Conservation (phyloP, 768 basidiomycete genomes). For the Pisolithus tinctorius region DNA sequence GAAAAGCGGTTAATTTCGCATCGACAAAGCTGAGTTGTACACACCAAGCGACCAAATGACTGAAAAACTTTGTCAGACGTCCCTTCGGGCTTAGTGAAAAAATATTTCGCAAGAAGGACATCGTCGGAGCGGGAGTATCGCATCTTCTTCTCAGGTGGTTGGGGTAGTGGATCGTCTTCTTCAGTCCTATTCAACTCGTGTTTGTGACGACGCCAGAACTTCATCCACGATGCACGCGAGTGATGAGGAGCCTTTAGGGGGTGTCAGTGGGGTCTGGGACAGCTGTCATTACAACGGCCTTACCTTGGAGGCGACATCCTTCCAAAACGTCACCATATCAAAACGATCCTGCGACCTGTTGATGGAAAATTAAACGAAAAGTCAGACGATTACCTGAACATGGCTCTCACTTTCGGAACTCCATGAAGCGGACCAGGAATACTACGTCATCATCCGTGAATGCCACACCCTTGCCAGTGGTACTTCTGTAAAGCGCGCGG, state of each 20-base stretch:
- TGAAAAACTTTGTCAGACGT: slow-evolving; percentile 85
- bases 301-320: slow-evolving; percentile 66
- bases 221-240: slow-evolving; percentile 92
- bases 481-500: slow-evolving; percentile 70
- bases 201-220: slow-evolving; percentile 84
- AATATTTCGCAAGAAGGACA: slow-evolving; percentile 69
- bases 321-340: slow-evolving; percentile 77
- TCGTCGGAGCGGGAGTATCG: slow-evolving; percentile 79
- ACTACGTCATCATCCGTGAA: slow-evolving; percentile 80
- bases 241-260: slow-evolving; percentile 71
- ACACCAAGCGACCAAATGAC: slow-evolving; percentile 63
- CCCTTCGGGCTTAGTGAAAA: slow-evolving; percentile 65
- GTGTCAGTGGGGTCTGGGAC: slow-evolving; percentile 1
- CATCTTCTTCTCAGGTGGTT: slow-evolving; percentile 82
- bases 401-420: slow-evolving; percentile 58
- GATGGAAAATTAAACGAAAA: slow-evolving; percentile 5
- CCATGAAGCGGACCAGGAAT: slow-evolving; percentile 71
- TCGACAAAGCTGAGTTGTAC: slow-evolving; percentile 13
- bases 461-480: slow-evolving; percentile 85
- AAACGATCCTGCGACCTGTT: slow-evolving; percentile 50
- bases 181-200: slow-evolving; percentile 68
- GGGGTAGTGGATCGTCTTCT: slow-evolving; percentile 64
- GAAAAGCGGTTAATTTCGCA: background rate
- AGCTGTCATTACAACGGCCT: slow-evolving; percentile 4
- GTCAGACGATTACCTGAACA: background rate